Base-by-base conservation (phyloP, 2,329 filamentous ascomycete genomes). In the Aspergillus sp. region DNA sequence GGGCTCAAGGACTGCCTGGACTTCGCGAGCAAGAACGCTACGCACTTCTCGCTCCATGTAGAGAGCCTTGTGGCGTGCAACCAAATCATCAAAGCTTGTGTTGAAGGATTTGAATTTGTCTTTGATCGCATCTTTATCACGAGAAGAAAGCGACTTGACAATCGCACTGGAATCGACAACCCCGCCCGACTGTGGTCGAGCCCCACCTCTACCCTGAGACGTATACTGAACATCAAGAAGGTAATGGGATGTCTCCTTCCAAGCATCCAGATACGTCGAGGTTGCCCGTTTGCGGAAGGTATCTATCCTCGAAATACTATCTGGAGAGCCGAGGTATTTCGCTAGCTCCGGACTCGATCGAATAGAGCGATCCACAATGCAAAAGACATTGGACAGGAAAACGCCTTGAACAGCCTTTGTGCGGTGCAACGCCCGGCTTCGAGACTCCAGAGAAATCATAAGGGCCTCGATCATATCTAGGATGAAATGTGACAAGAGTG, bases 111-210 rank as follows among this genome's bases (percentile, higher is more conserved):
- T 87, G 75, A 97, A 99, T 76, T 98, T 98, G 74, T 91, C 87
- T 77, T 99, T 99, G 77, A 98, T 96, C 57, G 87, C 88, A 71
- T 99, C 95, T 75, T 93, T 96, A 71, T 99, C 95, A 73, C 96
- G 97, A 68, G 88, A 91, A 46, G 85, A 87, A 3, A 98, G 80
- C 1, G 85, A 85, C 75, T 96, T 96, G 59, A 98, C 82, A 57
- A 97, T 90, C 0, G 89, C 89, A 15, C 87, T 87, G 2, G 90
- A 95, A 73, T 97, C 93, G 47, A 87, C 81, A 21, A 66, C 77
- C 57, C 72, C 74, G 8, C 88, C 86, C 2, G 90, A 93, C 0
- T 87, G 83, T 14, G 92, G 91, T 17, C 92, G 87, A 51, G 86
- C 77, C 21, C 64, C 63, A 17, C 68, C 65, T n/a, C 66, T 68